These are phyloP conservation scores for Scedosporium dehoogii DNA, from an alignment of 2,329 filamentous ascomycete species.

Conservation along the genomic window DNA sequence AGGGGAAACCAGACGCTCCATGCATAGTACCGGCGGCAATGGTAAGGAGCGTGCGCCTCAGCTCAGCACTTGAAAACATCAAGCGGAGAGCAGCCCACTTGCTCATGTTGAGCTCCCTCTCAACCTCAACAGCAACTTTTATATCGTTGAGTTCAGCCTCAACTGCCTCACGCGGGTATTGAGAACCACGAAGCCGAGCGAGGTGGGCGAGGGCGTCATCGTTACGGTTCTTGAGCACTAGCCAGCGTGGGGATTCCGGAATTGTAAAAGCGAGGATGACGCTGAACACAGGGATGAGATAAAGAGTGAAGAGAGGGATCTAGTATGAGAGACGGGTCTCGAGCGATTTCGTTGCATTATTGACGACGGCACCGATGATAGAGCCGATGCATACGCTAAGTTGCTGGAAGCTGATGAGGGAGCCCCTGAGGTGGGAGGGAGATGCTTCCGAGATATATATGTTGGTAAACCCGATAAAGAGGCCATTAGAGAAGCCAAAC, in stretches of 20 bases:
- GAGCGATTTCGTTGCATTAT: not conserved
- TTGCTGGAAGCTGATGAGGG: constrained; percentile 8
- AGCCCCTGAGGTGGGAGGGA: constrained; percentile 7
- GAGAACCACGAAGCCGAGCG: constrained; percentile 3
- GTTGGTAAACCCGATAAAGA: constrained; percentile 7
- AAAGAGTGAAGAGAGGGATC: constrained; percentile 5
- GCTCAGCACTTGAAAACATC: constrained; percentile 7
- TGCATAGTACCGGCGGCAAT: constrained; percentile 6
- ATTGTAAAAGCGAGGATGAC: not conserved
- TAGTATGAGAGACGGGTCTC: constrained; percentile 1
- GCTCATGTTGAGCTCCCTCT: constrained; percentile 5
- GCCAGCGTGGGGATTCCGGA: constrained; percentile 6
- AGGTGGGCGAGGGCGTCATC: constrained; percentile 3
- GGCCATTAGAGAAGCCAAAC: constrained; percentile 9
- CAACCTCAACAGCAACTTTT: constrained; percentile 6
- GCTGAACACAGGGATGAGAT: not conserved
- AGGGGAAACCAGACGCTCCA: constrained; percentile 8
- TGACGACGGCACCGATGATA: constrained; percentile 7
- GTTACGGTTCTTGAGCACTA: not conserved
- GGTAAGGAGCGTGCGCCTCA: constrained; percentile 7
- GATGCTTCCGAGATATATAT: constrained; percentile 10
- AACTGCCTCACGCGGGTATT: not conserved
- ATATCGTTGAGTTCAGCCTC: constrained; percentile 4
- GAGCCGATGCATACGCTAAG: constrained; percentile 7
- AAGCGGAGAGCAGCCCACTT: constrained; percentile 5